These are phyloP conservation scores for Capronia americana DNA, from an alignment of 2,329 filamentous ascomycete species.

Conservation along the genomic window DNA sequence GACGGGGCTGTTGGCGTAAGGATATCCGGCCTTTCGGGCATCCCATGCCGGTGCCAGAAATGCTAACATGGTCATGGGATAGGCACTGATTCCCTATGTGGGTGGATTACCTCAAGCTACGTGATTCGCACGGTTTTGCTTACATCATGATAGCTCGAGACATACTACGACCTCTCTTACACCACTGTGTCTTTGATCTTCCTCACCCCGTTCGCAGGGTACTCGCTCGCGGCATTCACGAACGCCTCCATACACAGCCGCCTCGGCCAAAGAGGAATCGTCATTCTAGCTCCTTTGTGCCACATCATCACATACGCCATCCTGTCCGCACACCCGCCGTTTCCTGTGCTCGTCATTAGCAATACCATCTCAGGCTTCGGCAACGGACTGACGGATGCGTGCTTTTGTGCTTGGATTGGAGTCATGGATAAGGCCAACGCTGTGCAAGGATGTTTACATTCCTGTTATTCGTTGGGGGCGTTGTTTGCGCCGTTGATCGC, in stretches of 20 bases:
- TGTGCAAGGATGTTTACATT: conserved; percentile 74
- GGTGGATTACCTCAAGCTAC: background rate
- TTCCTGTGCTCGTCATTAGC: conserved; percentile 49
- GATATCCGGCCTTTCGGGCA: background rate
- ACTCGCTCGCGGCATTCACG: conserved; percentile 52
- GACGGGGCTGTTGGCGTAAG: conserved; percentile 60
- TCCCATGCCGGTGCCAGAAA: background rate
- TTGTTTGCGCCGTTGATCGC: conserved; percentile 72
- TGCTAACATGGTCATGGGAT: conserved; percentile 7
- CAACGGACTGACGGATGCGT: conserved; percentile 57
- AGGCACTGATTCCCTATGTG: conserved; percentile 38
- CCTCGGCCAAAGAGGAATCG: conserved; percentile 74
- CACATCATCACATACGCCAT: conserved; percentile 49
- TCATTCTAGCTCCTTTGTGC: conserved; percentile 59
- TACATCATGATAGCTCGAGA: conserved; percentile 45
- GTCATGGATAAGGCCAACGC: conserved; percentile 77
- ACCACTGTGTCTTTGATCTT: conserved; percentile 57
- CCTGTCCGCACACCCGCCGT: conserved; percentile 50
- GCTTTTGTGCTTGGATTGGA: conserved; percentile 69
- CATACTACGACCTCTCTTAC: conserved; percentile 53
- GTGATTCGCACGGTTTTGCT: conserved; percentile 42
- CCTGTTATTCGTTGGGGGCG: conserved; percentile 73
- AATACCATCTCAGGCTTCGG: conserved; percentile 52
- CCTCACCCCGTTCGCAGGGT: conserved; percentile 57
- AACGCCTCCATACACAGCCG: conserved; percentile 53